Base-by-base conservation (phyloP, 805 yeast genomes). In the Kuraishia ogatae region DNA sequence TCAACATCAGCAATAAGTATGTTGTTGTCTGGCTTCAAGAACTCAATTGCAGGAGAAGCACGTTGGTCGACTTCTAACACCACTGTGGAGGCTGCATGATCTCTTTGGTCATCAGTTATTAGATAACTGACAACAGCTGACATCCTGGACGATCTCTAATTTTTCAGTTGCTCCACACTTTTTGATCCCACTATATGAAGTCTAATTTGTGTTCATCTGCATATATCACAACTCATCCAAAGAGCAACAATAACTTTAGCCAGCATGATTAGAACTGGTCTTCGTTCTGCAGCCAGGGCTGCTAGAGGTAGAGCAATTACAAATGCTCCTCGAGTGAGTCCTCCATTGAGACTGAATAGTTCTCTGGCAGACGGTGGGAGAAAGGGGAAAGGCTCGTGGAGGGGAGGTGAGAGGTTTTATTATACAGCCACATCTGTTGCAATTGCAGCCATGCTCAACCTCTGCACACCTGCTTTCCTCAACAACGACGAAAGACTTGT, bases 401-500 rank as follows among this genome's bases (percentile, higher is more conserved):
- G 13, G n/a, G 13, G n/a, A 8, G 43, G 43, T 3, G 13, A 35
- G 43, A 35, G 43, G 13, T 35, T 35, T 35, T 35, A 15, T 15
- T 35, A 35, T 35, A 17, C 43, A 35, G 17, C 43, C n/a, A 17
- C 43, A 11, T 35, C 43, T 35, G 43, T 35, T 8, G 43, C 43
- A 4, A 15, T 35, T 7, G 43, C 13, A 4, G 17, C 43, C 13
- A 17, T 15, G 2, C 43, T 35, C 43, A 35, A 35, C 13, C 43
- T 35, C 43, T 35, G 7, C 17, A 13, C 43, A 13, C 43, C 43
- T 8, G 48, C 39, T 2, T 49, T 53, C 48, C 22, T 21, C 50
- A 54, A 50, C 46, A 53, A 54, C 46, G 26, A 26, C 46, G 23
- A 35, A n/a, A 26, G 35, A 2, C 22, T 50, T 20, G 46, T 53